These are phyloP conservation scores for Peterozyma toletana DNA, from an alignment of 805 yeast genomes.

Conservation along the genomic window DNA sequence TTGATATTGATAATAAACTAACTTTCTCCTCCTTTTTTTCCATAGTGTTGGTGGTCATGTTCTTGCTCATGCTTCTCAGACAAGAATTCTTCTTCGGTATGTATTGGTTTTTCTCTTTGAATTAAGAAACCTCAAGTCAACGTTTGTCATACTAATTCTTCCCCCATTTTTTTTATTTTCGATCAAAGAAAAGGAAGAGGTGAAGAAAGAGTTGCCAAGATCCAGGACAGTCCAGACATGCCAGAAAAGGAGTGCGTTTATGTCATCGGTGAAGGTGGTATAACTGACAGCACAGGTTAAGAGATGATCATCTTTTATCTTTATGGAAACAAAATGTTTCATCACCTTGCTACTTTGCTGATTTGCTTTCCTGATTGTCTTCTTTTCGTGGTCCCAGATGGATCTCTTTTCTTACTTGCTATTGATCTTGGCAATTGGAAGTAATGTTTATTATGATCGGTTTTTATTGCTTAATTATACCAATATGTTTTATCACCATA, in stretches of 20 bases:
- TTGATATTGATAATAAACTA: no score
- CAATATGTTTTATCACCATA: no score
- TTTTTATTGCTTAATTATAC: no score
- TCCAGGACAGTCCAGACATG: slow-evolving; percentile 77
- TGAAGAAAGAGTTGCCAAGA: slow-evolving; percentile 73
- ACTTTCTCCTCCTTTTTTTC: not conserved
- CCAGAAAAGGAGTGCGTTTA: slow-evolving; percentile 77
- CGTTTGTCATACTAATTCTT: not conserved
- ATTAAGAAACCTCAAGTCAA: not conserved
- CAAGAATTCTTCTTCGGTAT: slow-evolving; percentile 50
- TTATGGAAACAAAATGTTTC: no score
- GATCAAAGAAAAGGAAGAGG: slow-evolving; percentile 60
- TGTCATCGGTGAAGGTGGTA: slow-evolving; percentile 62
- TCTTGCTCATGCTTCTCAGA: slow-evolving; percentile 75
- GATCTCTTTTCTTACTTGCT: not conserved
- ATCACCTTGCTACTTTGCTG: no score
- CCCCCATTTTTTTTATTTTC: not conserved
- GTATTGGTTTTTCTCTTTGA: not conserved
- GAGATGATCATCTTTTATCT: no score
- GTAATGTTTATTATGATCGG: no score
- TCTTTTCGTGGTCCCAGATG: not conserved
- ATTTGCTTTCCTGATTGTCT: no score
- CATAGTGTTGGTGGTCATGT: slow-evolving; percentile 68
- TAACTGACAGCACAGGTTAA: slow-evolving; percentile 36
- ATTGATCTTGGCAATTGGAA: not conserved